Percentiles rank a stretch among this genome's conserved stretches.
Conservation (phyloP, 768 basidiomycete species). For the Floccularia luteovirens region DNA sequence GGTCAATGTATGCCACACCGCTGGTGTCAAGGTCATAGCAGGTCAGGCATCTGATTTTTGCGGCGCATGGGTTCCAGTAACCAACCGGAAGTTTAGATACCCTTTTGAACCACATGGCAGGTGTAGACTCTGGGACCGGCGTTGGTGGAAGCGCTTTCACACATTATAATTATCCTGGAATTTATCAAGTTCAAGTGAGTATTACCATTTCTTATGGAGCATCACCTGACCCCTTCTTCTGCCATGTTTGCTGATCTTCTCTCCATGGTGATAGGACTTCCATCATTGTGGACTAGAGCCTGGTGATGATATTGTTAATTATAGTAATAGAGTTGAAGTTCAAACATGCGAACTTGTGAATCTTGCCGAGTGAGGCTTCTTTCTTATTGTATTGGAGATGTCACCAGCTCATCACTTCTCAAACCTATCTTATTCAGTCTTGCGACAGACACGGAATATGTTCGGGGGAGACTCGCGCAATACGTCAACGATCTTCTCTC, state of each 20-base stretch:
- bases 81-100: constrained; percentile 31
- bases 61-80: not conserved
- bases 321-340: constrained; percentile 43
- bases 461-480: constrained; percentile 41
- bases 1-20: constrained; percentile 41
- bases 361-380: constrained; percentile 39
- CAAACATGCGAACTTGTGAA: constrained; percentile 46
- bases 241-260: not conserved
- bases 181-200: constrained; percentile 36
- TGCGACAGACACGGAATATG: constrained; percentile 55
- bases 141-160: constrained; percentile 43
- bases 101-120: constrained; percentile 64
- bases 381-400: too few relatives aligned
- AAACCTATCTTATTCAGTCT: constrained; percentile 27
- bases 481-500: constrained; percentile 57
- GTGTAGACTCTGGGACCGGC: constrained; percentile 38
- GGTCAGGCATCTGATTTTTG: constrained; percentile 19
- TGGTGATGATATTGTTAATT: constrained; percentile 48
- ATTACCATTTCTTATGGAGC: not conserved
- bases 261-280: constrained; percentile 31
- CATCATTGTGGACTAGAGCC: constrained; percentile 56
- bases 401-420: not conserved
- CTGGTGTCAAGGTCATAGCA: constrained; percentile 50
- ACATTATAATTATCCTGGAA: constrained; percentile 45
- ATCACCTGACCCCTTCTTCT: not conserved